Conservation (phyloP, 495 filamentous ascomycete species). For the Letharia lupina region DNA sequence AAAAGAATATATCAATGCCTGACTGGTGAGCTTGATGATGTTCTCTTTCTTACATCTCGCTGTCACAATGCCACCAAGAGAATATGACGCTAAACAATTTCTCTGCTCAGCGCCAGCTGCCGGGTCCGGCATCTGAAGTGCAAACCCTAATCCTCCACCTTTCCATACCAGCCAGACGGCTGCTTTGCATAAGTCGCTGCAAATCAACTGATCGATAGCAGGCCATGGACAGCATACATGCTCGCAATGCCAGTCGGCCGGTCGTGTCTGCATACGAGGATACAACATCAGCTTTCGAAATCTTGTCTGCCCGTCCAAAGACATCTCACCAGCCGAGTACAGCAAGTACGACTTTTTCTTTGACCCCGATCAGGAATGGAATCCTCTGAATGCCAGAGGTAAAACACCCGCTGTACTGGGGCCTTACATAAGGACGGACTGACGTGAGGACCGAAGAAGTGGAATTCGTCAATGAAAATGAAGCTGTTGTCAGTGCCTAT, state of each 20-base stretch:
- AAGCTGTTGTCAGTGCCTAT: not conserved
- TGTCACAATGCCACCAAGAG: not conserved
- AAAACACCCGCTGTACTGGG: not conserved
- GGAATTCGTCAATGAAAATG: slow-evolving; percentile 8
- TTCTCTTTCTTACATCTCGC: not conserved
- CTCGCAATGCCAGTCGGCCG: slow-evolving; percentile 12
- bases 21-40: not conserved
- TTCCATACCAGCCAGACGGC: not conserved
- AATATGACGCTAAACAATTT: not conserved
- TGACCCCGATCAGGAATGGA: slow-evolving; percentile 10
- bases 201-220: not conserved
- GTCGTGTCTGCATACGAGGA: slow-evolving; percentile 15
- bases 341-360: slow-evolving; percentile 20
- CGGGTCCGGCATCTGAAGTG: slow-evolving; percentile 19
- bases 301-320: slow-evolving; percentile 11
- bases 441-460: not conserved
- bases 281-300: slow-evolving; percentile 19
- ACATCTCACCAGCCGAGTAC: not conserved
- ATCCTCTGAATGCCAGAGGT: not conserved
- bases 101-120: slow-evolving; percentile 10
- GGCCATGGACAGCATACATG: slow-evolving; percentile 8
- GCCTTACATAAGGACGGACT: not conserved
- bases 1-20: not conserved
- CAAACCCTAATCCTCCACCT: not conserved
- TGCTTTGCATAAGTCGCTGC: not conserved